These are phyloP conservation scores for Saccharomyces uvarum DNA, from an alignment of 1,139 yeast species.

Conservation along the genomic window DNA sequence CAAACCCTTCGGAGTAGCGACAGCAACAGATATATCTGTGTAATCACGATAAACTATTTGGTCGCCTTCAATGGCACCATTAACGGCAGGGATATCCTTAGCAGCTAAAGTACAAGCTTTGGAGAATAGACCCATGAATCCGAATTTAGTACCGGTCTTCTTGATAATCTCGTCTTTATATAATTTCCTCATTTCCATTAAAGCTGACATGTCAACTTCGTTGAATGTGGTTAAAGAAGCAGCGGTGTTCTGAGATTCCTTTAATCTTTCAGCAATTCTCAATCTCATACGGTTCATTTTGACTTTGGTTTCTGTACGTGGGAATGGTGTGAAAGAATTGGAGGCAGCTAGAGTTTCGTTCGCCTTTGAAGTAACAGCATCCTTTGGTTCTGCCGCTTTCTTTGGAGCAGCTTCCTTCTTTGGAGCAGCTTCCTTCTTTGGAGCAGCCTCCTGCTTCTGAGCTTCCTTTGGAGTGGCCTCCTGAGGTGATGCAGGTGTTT, in stretches of 20 bases:
- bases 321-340: constrained; percentile 50
- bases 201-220: constrained; percentile 92
- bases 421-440: constrained; percentile 15
- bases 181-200: constrained; percentile 89
- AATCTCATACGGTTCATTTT: constrained; percentile 99
- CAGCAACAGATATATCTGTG: constrained; percentile 93
- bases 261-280: constrained; percentile 97
- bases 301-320: constrained; percentile 84
- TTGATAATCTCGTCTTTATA: constrained; percentile 95
- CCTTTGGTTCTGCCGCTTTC: constrained; percentile 20
- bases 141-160: constrained; percentile 89
- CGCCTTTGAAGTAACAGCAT: constrained; percentile 26
- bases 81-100: constrained; percentile 91
- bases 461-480: constrained; percentile 21
- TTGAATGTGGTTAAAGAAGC: constrained; percentile 97
- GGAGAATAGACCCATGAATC: constrained; percentile 98
- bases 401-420: constrained; percentile 12
- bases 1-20: constrained; percentile 98
- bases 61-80: constrained; percentile 91
- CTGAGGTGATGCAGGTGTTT: constrained; percentile 27
- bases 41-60: constrained; percentile 94
- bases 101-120: constrained; percentile 90
- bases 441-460: constrained; percentile 11
- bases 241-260: constrained; percentile 98
- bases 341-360: constrained; percentile 35